Percentiles rank a stretch among this genome's conserved stretches.
Evolutionary conservation across 2,329 filamentous ascomycete genomes (phyloP).

Genomic region (Botryosphaeria agaves): DNA sequence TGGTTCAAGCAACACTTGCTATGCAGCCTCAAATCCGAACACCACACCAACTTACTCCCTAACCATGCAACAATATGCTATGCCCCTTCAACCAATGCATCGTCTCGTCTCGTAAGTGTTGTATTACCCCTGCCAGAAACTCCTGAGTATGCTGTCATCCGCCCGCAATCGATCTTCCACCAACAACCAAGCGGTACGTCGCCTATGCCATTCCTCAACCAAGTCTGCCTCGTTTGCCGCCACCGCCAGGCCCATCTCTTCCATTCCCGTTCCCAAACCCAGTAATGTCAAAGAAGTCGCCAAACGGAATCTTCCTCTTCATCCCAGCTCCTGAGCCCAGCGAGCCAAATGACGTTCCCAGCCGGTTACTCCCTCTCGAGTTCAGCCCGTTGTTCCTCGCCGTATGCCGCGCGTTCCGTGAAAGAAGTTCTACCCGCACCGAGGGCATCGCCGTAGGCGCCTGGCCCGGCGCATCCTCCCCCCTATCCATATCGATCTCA

Average conservation of each 20-base stretch:
- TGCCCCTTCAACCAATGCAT: too few relatives aligned
- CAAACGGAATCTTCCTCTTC: constrained; percentile 56
- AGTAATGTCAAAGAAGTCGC: constrained; percentile 58
- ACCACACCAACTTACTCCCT: too few relatives aligned
- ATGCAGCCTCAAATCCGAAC: too few relatives aligned
- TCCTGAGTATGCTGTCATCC: too few relatives aligned
- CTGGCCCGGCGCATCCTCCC: constrained; percentile 36
- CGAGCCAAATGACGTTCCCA: constrained; percentile 18
- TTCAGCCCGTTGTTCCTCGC: constrained; percentile 7
- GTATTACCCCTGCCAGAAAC: too few relatives aligned
- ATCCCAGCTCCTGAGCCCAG: constrained; percentile 49
- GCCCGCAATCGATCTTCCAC: too few relatives aligned
- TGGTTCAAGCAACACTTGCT: too few relatives aligned
- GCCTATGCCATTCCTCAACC: too few relatives aligned
- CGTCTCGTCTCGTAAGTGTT: too few relatives aligned
- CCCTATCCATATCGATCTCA: constrained; percentile 40
- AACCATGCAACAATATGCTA: too few relatives aligned
- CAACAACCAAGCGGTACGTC: too few relatives aligned
- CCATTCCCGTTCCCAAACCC: constrained; percentile 41
- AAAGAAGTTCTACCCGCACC: constrained; percentile 8
- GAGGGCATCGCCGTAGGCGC: constrained; percentile 3
- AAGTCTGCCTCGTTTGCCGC: constrained; percentile 17
- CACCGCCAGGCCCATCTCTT: constrained; percentile 33
- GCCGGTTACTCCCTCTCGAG: constrained; percentile 9
- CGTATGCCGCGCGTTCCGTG: constrained; percentile 13